Percentiles rank a stretch among this genome's conserved stretches.
Conservation (phyloP, 805 yeast genomes). For the Tanozyma kutaoensis region DNA sequence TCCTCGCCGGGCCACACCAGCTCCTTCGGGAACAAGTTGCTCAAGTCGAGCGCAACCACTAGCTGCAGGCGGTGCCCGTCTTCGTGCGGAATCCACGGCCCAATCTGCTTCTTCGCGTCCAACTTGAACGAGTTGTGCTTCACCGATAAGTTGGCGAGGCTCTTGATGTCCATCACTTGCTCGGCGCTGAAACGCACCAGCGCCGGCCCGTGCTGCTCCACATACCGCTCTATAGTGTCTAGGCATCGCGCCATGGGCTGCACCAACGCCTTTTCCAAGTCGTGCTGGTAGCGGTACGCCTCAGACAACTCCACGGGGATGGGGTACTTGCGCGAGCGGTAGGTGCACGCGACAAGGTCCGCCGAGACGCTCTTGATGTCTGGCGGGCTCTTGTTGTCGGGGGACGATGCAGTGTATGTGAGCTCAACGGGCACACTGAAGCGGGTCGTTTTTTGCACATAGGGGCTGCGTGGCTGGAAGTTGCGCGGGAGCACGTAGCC, state of each 20-base stretch:
- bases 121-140: slow-evolving; percentile 9
- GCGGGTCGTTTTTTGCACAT: slow-evolving; percentile 1
- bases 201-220: slow-evolving; percentile 7
- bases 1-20: slow-evolving; percentile 4
- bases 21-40: slow-evolving; percentile 4
- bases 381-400: slow-evolving; percentile 3
- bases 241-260: slow-evolving; percentile 10
- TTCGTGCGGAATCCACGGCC: neutral
- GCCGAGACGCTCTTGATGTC: slow-evolving; percentile 6
- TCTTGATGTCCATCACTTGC: slow-evolving; percentile 13
- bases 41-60: slow-evolving; percentile 3
- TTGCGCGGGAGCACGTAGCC: slow-evolving; percentile 4
- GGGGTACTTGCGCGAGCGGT: slow-evolving; percentile 16
- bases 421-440: slow-evolving; percentile 2
- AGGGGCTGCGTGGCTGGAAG: slow-evolving; percentile 1
- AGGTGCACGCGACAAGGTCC: slow-evolving; percentile 6
- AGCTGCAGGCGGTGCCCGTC: neutral
- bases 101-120: slow-evolving; percentile 3
- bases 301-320: slow-evolving; percentile 8
- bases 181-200: slow-evolving; percentile 8
- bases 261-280: slow-evolving; percentile 9
- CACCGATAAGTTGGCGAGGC: slow-evolving; percentile 11
- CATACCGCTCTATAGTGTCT: slow-evolving; percentile 6
- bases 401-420: slow-evolving; percentile 1
- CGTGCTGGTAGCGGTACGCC: slow-evolving; percentile 6